Conservation (phyloP, 768 basidiomycete species). For the Mycena crocata region DNA sequence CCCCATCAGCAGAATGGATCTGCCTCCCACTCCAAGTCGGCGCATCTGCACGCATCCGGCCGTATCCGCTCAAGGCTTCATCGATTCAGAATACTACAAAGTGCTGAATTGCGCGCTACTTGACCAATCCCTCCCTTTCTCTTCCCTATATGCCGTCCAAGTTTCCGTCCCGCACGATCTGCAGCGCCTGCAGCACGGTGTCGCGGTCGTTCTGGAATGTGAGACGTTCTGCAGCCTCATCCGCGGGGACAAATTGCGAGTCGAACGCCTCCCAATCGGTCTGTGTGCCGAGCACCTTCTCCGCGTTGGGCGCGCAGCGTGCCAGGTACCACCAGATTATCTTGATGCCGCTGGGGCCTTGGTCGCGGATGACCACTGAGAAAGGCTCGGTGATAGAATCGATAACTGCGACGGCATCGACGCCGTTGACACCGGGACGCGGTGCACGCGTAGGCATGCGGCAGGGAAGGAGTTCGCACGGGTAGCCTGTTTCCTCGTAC, state of each 20-base stretch:
- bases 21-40: conserved; percentile 42
- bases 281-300: conserved; percentile 55
- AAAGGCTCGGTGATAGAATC: conserved; percentile 47
- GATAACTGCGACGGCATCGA: conserved; percentile 36
- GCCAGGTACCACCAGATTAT: conserved; percentile 66
- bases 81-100: not conserved
- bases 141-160: not conserved
- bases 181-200: conserved; percentile 51
- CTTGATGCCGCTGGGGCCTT: conserved; percentile 49
- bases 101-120: not conserved
- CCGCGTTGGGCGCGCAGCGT: conserved; percentile 41
- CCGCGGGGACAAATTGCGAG: conserved; percentile 50
- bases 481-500: conserved; percentile 74
- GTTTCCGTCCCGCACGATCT: conserved; percentile 44
- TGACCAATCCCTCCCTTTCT: not conserved
- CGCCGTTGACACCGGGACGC: conserved; percentile 53
- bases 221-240: conserved; percentile 49
- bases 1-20: too few species aligned
- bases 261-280: conserved; percentile 56
- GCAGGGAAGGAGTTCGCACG: conserved; percentile 60
- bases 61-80: conserved; percentile 15
- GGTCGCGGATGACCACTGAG: conserved; percentile 41
- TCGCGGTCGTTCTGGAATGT: conserved; percentile 53
- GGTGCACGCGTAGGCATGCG: conserved; percentile 69
- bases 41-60: conserved; percentile 34